Evolutionary conservation across 1,284 basidiomycete genomes (phyloP), one percentile per base, ranked within the genome.

Genomic region (Phylloboletellus chloephorus): DNA sequence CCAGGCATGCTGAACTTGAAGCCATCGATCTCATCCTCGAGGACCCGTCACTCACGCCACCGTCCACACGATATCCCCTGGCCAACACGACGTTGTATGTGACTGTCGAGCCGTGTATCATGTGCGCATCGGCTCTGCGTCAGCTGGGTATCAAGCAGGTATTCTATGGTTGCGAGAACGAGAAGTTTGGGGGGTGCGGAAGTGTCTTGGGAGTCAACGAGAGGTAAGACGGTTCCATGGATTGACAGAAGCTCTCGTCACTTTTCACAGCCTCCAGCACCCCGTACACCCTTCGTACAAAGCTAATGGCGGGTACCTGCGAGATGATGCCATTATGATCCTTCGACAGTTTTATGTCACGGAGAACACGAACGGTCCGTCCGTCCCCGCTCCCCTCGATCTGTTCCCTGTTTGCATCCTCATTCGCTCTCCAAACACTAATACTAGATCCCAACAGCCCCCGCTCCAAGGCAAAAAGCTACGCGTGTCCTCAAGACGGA

Each of bases 91-190:
- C 82, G 2, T 79, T 98, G 13, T 99, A 98, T 62, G 96, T 98
- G 40, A 98, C 96, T 0, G 94, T 99, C 39, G 96, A 99, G 66
- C 96, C 96, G 0, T 99, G 96, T 64, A 91, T 98, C 58, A 98
- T 99, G 96, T 99, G 96, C 53, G 91, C 93, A 4, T 90, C 88
- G 20, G 96, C 95, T 5, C 73, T 98, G 33, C 77, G 95, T 37
- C 95, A 98, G 65, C 68, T 95, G 46, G 94, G 95, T 6, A 93
- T 99, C 57, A 79, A 81, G 43, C 76, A 85, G 44, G 95, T 98
- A 2, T 89, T 84, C 44, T 98, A 91, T 61, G 96, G 96, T 1
- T 96, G 91, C 54, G 88, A 81, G 13, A 98, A 99, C 62, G 95
- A 98, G 54, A 78, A 94, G 40, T 99, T 99, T 54, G 96, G 96